Percentiles rank a stretch among this genome's conserved stretches.
These are phyloP conservation scores for Pythium oligandrum DNA, from an alignment of 352 stramenopile species.

Conservation along the genomic window DNA sequence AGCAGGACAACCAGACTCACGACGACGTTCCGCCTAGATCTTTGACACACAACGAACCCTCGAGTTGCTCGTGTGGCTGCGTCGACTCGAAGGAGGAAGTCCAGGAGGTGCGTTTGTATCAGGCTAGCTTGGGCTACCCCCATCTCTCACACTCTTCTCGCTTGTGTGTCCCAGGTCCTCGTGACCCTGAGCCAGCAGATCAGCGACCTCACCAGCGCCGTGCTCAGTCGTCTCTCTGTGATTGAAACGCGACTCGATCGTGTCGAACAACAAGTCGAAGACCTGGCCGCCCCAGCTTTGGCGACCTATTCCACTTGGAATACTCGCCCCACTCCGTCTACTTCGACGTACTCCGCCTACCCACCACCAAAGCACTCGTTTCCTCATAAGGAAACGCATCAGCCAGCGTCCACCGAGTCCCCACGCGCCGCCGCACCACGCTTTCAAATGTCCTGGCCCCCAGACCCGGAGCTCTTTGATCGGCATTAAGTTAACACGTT, in stretches of 20 bases:
- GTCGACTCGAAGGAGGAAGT: constrained; percentile 15
- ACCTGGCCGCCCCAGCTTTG: not conserved
- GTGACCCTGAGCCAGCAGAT: constrained; percentile 18
- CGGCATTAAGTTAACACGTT: not conserved
- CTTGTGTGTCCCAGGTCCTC: constrained; percentile 9
- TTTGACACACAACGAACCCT: too few species aligned
- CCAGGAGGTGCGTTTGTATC: constrained; percentile 10
- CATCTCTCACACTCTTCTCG: not conserved
- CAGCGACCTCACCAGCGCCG: constrained; percentile 20
- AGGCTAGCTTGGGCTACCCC: not conserved
- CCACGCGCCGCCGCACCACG: not conserved
- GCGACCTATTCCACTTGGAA: not conserved
- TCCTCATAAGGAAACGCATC: not conserved
- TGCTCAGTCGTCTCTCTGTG: constrained; percentile 14
- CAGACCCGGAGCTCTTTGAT: constrained; percentile 12
- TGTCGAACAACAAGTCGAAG: constrained; percentile 16
- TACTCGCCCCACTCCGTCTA: not conserved
- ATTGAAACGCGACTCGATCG: constrained; percentile 13
- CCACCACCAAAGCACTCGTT: not conserved
- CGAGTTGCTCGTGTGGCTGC: constrained; percentile 3
- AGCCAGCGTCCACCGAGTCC: not conserved
- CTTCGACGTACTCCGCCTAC: not conserved
- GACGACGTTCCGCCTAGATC: too few species aligned
- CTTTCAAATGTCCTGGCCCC: constrained; percentile 5
- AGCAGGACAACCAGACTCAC: too few species aligned